Evolutionary conservation across 306 rosid species (phyloP).

Genomic region (Trifolium pratense): DNA sequence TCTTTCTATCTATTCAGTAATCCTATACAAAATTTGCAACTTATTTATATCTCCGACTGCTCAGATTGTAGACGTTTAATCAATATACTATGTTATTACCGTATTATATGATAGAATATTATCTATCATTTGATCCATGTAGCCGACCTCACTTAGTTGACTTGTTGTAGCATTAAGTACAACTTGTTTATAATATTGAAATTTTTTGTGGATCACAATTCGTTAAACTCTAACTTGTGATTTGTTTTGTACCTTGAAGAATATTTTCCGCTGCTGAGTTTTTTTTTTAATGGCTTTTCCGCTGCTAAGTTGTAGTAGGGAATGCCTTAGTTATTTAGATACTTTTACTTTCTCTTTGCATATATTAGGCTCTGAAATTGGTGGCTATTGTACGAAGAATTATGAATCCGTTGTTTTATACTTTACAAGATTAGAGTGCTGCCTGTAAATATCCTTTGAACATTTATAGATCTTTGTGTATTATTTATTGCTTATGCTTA

Average conservation of each 20-base stretch:
- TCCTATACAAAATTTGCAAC: neutral
- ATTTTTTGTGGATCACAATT: neutral
- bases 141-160: too few species aligned
- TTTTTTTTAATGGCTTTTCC: too few species aligned
- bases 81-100: neutral
- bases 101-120: neutral
- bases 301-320: neutral
- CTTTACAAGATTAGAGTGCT: neutral
- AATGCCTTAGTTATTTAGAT: neutral
- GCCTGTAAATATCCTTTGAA: neutral
- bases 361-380: neutral
- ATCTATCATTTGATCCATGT: too few species aligned
- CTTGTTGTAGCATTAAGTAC: neutral
- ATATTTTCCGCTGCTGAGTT: too few species aligned
- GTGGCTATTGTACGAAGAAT: neutral
- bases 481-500: neutral
- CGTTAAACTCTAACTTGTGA: too few species aligned
- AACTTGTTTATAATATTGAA: neutral
- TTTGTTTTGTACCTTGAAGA: neutral
- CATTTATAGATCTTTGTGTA: neutral
- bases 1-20: conserved; percentile 5
- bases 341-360: neutral
- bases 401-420: neutral
- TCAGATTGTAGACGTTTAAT: neutral
- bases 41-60: neutral